Evolutionary conservation across 2,329 filamentous ascomycete species (phyloP).

Genomic region (Phialophora expanda): DNA sequence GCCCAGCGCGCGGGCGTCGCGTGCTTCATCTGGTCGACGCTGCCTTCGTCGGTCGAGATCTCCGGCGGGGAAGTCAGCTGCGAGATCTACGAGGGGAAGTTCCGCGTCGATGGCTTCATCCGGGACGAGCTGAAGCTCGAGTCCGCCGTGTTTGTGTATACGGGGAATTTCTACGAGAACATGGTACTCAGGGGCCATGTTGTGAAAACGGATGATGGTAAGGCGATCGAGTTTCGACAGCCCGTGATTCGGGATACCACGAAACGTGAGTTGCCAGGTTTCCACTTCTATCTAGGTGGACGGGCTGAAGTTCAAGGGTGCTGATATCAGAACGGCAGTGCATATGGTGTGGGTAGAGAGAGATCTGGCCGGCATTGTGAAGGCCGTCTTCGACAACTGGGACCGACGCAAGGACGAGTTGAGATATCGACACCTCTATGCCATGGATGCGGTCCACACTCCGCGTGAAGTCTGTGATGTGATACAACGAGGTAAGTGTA

Average conservation of each 20-base stretch:
- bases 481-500: constrained; percentile 21
- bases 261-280: constrained; percentile 16
- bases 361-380: constrained; percentile 33
- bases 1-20: constrained; percentile 25
- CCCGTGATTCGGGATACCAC: constrained; percentile 29
- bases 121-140: constrained; percentile 30
- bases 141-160: constrained; percentile 35
- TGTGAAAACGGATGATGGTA: constrained; percentile 18
- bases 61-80: constrained; percentile 26
- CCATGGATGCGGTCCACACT: constrained; percentile 27
- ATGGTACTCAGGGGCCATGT: constrained; percentile 29
- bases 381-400: constrained; percentile 38
- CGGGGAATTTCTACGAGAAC: constrained; percentile 38
- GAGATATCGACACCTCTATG: constrained; percentile 26
- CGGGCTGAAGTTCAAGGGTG: not conserved
- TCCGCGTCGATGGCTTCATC: constrained; percentile 37
- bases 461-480: constrained; percentile 23
- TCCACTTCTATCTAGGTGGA: not conserved
- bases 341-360: constrained; percentile 36
- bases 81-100: constrained; percentile 37
- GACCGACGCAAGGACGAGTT: constrained; percentile 32
- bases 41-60: constrained; percentile 27
- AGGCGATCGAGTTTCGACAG: constrained; percentile 30
- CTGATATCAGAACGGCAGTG: constrained; percentile 16
- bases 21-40: constrained; percentile 33